Percentiles rank a stretch among this genome's conserved stretches.
Evolutionary conservation across 2,329 filamentous ascomycete species (phyloP).

Genomic region (Hypoxylon sp.): DNA sequence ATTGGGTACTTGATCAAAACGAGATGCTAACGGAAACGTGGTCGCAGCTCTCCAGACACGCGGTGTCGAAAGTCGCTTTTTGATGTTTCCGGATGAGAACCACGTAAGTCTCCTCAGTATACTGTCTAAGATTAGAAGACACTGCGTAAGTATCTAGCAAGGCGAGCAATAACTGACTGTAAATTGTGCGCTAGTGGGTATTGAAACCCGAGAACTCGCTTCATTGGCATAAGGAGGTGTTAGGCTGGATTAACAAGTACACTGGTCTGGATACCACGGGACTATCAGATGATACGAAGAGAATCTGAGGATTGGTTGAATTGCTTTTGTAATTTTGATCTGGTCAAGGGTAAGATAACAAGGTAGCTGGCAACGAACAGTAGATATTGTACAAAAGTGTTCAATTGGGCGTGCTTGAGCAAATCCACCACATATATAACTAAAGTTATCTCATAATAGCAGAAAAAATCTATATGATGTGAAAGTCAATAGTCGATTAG

Average conservation of each 20-base stretch:
- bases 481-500: background rate
- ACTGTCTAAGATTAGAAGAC: background rate
- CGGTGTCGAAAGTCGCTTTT: slow-evolving; percentile 80
- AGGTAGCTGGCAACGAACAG: background rate
- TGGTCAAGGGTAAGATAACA: background rate
- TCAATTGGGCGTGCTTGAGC: background rate
- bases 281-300: slow-evolving; percentile 42
- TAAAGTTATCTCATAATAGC: background rate
- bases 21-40: slow-evolving; percentile 16
- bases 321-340: background rate
- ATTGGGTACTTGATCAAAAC: background rate
- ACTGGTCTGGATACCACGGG: slow-evolving; percentile 60
- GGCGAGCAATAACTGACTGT: slow-evolving; percentile 66
- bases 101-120: slow-evolving; percentile 59
- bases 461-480: background rate
- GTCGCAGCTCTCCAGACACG: slow-evolving; percentile 77
- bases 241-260: slow-evolving; percentile 81
- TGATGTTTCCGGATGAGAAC: slow-evolving; percentile 85
- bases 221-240: slow-evolving; percentile 89
- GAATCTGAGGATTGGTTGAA: slow-evolving; percentile 43
- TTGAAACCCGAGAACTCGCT: slow-evolving; percentile 92
- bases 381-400: background rate
- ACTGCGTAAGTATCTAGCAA: background rate
- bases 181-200: slow-evolving; percentile 83
- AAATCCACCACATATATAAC: background rate